phyloP scores from a whole-genome alignment of 2,329 filamentous ascomycete species.

The Penicillium rolfsii region DNA sequence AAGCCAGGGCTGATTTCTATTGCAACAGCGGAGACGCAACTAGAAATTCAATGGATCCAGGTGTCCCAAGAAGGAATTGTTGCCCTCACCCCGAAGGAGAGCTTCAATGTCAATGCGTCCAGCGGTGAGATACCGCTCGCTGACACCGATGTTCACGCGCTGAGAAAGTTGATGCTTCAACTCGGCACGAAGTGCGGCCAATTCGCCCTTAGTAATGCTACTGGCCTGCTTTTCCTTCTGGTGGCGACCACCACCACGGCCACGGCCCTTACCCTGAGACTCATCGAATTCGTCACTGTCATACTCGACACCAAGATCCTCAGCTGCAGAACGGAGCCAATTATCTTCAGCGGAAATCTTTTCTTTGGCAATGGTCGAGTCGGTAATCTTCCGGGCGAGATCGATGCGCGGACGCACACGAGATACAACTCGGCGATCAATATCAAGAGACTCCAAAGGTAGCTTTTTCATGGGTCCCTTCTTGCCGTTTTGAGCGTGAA shows the following conservation, averaged over 20 bases:
- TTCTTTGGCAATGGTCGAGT: conserved; percentile 81
- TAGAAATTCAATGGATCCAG: conserved; percentile 52
- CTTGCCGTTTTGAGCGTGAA: conserved; percentile 68
- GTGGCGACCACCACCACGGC: conserved; percentile 73
- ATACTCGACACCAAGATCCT: conserved; percentile 92
- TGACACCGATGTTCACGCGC: conserved; percentile 84
- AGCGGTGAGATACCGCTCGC: conserved; percentile 81
- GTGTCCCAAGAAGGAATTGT: conserved; percentile 67
- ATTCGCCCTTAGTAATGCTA: conserved; percentile 71
- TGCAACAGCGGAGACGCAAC: background rate
- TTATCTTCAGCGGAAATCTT: conserved; percentile 82
- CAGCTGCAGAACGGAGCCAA: conserved; percentile 80
- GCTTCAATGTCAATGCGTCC: conserved; percentile 80
- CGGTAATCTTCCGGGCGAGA: conserved; percentile 85
- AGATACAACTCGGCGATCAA: conserved; percentile 77
- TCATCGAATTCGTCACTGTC: conserved; percentile 83
- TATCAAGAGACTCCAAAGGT: conserved; percentile 71
- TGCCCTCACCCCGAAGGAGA: conserved; percentile 66
- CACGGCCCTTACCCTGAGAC: conserved; percentile 67
- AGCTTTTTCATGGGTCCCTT: conserved; percentile 58
- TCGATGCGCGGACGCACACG: conserved; percentile 76
- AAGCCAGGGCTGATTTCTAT: background rate
- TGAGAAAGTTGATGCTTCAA: conserved; percentile 70
- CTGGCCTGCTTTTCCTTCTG: conserved; percentile 73
- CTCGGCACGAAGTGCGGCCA: conserved; percentile 70